A percentile compares a stretch with the other conserved stretches of the same genome.
Conservation (phyloP, 129 eudicot species). For the Scalesia atractyloides region DNA sequence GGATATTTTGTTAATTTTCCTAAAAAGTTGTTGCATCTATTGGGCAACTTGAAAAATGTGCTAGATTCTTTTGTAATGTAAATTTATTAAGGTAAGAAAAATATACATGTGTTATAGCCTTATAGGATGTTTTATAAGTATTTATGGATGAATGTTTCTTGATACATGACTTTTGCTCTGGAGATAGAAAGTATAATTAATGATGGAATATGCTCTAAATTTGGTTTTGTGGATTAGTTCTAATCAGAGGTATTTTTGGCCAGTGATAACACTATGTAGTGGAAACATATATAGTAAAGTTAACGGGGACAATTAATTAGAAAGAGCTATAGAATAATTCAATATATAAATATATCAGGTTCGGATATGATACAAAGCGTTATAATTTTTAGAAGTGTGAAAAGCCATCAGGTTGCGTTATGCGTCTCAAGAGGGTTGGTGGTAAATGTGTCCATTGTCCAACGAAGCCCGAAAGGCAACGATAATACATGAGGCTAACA, state of each 20-base stretch:
- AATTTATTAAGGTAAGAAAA: not conserved
- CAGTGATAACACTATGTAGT: not conserved
- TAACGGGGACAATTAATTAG: not conserved
- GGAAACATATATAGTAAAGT: not conserved
- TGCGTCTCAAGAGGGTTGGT: too few relatives aligned
- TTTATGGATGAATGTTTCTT: not conserved
- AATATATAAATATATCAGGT: too few relatives aligned
- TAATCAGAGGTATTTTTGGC: conserved; percentile 2
- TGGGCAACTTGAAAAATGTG: not conserved
- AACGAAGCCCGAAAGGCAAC: too few relatives aligned
- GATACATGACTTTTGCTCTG: too few relatives aligned
- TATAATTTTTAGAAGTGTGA: too few relatives aligned
- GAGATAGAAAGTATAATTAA: not conserved
- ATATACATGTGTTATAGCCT: not conserved
- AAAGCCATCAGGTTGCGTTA: too few relatives aligned
- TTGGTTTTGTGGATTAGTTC: conserved; percentile 17
- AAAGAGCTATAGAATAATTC: too few relatives aligned
- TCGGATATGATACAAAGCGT: too few relatives aligned
- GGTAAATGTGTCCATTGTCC: too few relatives aligned
- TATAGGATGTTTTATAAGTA: conserved; percentile 6
- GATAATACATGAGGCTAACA: too few relatives aligned
- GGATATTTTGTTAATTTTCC: not conserved
- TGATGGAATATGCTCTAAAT: conserved; percentile 16
- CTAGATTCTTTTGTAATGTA: not conserved
- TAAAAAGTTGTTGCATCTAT: not conserved